phyloP scores from a whole-genome alignment of 2,329 filamentous ascomycete species.

The Capronia epimyces region DNA sequence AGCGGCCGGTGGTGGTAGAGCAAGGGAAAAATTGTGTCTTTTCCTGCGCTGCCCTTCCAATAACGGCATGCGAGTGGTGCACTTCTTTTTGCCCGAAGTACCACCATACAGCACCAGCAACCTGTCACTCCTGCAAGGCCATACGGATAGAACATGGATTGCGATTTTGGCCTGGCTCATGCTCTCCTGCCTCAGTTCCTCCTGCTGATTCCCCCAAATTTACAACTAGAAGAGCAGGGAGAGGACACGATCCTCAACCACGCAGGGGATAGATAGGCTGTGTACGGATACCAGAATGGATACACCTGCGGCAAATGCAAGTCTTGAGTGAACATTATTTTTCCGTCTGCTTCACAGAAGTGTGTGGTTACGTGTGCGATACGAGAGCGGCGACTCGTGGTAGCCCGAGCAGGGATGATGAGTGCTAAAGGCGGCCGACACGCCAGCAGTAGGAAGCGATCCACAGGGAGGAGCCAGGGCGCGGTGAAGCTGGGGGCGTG shows the following conservation, averaged over 20 bases:
- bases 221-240: no score
- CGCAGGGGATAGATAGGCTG: no score
- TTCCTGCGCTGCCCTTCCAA: not conserved
- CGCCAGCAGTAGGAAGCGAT: not conserved
- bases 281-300: no score
- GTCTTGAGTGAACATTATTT: no score
- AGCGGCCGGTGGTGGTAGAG: not conserved
- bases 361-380: not conserved
- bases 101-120: not conserved
- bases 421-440: not conserved
- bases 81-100: not conserved
- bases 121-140: not conserved
- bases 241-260: no score
- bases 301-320: no score
- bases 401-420: not conserved
- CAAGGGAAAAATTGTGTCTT: not conserved
- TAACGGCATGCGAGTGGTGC: not conserved
- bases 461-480: not conserved
- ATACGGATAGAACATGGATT: not conserved
- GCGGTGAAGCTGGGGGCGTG: constrained; percentile 6
- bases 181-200: not conserved
- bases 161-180: not conserved
- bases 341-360: not conserved
- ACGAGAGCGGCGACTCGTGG: not conserved
- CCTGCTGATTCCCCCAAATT: not conserved